Conservation (phyloP, 148 eudicot species). For the Tetragonia tetragonoides region DNA sequence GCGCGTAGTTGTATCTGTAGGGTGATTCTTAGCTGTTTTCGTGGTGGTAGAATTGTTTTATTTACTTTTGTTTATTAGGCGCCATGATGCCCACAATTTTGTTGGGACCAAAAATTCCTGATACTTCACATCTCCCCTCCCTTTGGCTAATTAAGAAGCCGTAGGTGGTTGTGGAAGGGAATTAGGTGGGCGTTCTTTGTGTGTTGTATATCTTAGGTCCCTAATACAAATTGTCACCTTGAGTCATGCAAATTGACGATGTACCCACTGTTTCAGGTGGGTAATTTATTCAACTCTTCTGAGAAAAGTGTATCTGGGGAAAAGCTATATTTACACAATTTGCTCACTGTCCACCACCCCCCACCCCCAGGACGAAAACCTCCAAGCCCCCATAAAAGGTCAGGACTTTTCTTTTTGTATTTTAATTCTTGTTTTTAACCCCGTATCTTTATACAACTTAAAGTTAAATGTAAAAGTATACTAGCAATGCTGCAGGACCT, state of each 20-base stretch:
- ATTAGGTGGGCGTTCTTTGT: constrained; percentile 37
- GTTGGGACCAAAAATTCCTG: constrained; percentile 28
- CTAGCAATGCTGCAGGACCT: too few species aligned
- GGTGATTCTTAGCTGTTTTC: constrained; percentile 17
- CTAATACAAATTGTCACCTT: constrained; percentile 21
- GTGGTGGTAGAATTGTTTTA: constrained; percentile 19
- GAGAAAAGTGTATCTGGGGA: too few species aligned
- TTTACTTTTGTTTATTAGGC: constrained; percentile 14
- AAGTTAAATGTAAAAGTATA: too few species aligned
- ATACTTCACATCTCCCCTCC: constrained; percentile 17
- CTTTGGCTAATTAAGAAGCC: not conserved
- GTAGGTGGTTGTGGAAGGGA: constrained; percentile 15
- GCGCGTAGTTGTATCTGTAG: constrained; percentile 24
- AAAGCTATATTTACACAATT: too few species aligned
- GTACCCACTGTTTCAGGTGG: not conserved
- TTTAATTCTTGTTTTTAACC: too few species aligned
- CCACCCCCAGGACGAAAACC: too few species aligned
- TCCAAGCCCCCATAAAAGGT: too few species aligned
- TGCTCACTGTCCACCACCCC: too few species aligned
- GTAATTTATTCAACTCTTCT: too few species aligned
- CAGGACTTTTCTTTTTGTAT: too few species aligned
- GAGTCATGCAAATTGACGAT: constrained; percentile 13
- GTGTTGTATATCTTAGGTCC: constrained; percentile 24
- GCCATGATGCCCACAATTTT: constrained; percentile 50
- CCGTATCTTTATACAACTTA: too few species aligned